These are phyloP conservation scores for Fusarium dlaminii DNA, from an alignment of 2,329 filamentous ascomycete genomes.

Conservation along the genomic window DNA sequence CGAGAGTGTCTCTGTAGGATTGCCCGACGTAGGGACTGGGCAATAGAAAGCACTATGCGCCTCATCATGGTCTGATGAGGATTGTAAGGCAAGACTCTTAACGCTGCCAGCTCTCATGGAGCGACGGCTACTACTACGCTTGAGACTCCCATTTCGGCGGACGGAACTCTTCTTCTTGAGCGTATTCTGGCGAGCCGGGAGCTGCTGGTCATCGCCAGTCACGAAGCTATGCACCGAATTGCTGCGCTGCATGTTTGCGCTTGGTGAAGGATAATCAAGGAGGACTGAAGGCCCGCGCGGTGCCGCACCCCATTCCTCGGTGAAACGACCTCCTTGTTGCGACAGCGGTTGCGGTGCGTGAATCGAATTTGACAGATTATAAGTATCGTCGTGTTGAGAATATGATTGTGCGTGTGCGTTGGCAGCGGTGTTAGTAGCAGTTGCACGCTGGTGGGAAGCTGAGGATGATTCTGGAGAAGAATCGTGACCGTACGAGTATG, in stretches of 20 bases:
- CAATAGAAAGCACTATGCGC: constrained; percentile 87
- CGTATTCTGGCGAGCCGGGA: constrained; percentile 69
- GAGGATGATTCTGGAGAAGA: constrained; percentile 36
- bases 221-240: constrained; percentile 66
- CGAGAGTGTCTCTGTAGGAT: constrained; percentile 87
- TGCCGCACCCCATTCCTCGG: constrained; percentile 76
- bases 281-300: constrained; percentile 71
- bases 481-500: constrained; percentile 35
- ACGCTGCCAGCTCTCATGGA: constrained; percentile 90
- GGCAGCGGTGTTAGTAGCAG: constrained; percentile 24
- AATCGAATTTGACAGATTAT: constrained; percentile 25
- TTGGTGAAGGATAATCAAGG: constrained; percentile 56
- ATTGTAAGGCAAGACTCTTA: constrained; percentile 78
- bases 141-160: constrained; percentile 76
- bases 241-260: constrained; percentile 65
- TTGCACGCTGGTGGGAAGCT: constrained; percentile 26
- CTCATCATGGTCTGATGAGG: constrained; percentile 73
- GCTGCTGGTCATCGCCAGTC: constrained; percentile 55
- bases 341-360: constrained; percentile 35
- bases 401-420: constrained; percentile 24
- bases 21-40: constrained; percentile 86
- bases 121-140: constrained; percentile 80
- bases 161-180: constrained; percentile 90
- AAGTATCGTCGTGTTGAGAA: constrained; percentile 34
- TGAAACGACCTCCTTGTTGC: constrained; percentile 62